These are phyloP conservation scores for Phytopythium cucurbitacearum DNA, from an alignment of 352 stramenopile species.

Conservation along the genomic window DNA sequence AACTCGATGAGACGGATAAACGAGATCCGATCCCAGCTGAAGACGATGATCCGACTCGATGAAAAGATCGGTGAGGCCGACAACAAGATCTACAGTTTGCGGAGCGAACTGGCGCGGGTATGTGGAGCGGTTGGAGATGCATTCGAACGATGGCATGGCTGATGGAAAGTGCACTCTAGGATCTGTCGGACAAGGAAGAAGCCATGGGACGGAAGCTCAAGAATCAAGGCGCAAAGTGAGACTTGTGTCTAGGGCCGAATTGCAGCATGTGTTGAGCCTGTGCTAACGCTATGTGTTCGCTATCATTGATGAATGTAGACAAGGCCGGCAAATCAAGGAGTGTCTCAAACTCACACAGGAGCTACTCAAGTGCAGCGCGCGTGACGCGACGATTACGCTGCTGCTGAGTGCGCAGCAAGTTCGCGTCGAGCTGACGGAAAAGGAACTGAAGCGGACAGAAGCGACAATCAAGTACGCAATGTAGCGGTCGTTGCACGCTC, in stretches of 20 bases:
- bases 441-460: conserved; percentile 55
- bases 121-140: background rate
- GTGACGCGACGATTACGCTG: conserved; percentile 51
- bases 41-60: conserved; percentile 63
- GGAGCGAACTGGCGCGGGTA: conserved; percentile 69
- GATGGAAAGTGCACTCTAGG: conserved; percentile 19
- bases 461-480: conserved; percentile 31
- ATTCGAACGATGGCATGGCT: background rate
- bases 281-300: conserved; percentile 1
- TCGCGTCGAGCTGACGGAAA: conserved; percentile 56
- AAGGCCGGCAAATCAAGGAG: conserved; percentile 66
- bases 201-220: conserved; percentile 72
- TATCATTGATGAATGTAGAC: conserved; percentile 20
- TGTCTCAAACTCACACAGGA: conserved; percentile 51
- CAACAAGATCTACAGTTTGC: conserved; percentile 66
- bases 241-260: too few species aligned
- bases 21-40: conserved; percentile 67
- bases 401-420: conserved; percentile 62
- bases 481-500: too few species aligned
- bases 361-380: conserved; percentile 38
- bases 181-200: conserved; percentile 75
- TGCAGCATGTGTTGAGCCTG: background rate
- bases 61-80: conserved; percentile 70
- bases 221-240: conserved; percentile 59
- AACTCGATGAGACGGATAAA: conserved; percentile 53